Conservation (phyloP, 2,329 filamentous ascomycete species). For the Pseudonectria buxi region DNA sequence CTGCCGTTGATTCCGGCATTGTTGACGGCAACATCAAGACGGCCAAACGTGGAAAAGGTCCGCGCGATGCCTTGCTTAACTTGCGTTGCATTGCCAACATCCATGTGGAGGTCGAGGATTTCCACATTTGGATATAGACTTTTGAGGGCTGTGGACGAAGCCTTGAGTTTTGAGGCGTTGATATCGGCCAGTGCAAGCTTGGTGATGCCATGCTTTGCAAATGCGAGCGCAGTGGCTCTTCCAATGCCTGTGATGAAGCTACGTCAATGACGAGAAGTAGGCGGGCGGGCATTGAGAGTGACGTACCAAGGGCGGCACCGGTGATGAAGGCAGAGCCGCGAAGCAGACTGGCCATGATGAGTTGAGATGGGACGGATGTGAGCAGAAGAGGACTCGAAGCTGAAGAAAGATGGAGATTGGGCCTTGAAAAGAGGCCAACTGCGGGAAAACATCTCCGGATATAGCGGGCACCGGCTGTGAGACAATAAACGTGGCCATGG, state of each 20-base stretch:
- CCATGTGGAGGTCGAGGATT: conserved; percentile 34
- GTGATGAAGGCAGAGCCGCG: conserved; percentile 42
- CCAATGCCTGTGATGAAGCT: conserved; percentile 37
- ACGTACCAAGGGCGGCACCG: conserved; percentile 38
- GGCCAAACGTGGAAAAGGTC: conserved; percentile 39
- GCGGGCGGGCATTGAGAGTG: conserved; percentile 4
- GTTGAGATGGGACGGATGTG: too few species aligned
- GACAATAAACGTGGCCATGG: too few species aligned
- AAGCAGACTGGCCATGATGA: conserved; percentile 31
- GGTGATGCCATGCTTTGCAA: conserved; percentile 41
- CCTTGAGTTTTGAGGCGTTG: conserved; percentile 27
- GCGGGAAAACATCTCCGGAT: too few species aligned
- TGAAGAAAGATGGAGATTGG: too few species aligned
- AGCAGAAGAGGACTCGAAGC: too few species aligned
- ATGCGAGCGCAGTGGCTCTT: conserved; percentile 36
- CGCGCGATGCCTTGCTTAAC: conserved; percentile 37
- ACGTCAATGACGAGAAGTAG: neutral
- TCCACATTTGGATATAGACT: conserved; percentile 32
- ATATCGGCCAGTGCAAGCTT: conserved; percentile 41
- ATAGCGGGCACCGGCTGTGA: too few species aligned
- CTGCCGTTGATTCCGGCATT: conserved; percentile 45
- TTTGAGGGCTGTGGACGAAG: conserved; percentile 28
- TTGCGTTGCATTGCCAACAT: conserved; percentile 38
- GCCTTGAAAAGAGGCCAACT: too few species aligned
- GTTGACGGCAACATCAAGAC: conserved; percentile 50